Evolutionary conservation across 768 basidiomycete genomes (phyloP), one percentile per base, ranked within the genome.

Genomic region (Lentinula boryana): DNA sequence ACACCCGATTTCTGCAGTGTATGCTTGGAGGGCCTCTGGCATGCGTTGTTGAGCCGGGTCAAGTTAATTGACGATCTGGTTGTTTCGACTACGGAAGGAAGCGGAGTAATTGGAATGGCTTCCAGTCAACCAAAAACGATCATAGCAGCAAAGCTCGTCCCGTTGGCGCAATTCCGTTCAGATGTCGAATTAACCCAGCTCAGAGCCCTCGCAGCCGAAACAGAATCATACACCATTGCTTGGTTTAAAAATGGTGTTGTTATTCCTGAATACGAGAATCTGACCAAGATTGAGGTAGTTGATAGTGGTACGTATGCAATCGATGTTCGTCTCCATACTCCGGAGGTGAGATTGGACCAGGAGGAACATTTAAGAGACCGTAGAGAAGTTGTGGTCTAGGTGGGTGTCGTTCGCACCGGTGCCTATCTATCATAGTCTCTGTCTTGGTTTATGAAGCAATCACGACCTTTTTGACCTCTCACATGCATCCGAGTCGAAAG

Each of bases 1-100:
- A 78, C 80, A 0, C 85, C 88, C 58, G 82, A 87, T 67, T 88
- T 92, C 68, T 92, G 91, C 77, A 83, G 77, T 63, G 85, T 83
- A 55, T 93, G 91, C 67, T 66, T 81, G 13, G 91, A 92, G 64
- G 88, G 81, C 5, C 82, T 92, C 35, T 92, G 91, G 89, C 72
- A 83, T 51, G 76, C 83, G 16, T 81, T 91, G 21, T 77, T 91
- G 7, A 70, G 72, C 46, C 80, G 80, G 38, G 72, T 91, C 57
- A 76, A 74, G 67, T 80, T 91, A 66, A 82, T 92, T 66, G 89
- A 92, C 62, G 69, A 43, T 31, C 31, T 56, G 36, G 23, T 56
- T 27, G 55, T 56, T 23, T 21, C 40, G 15, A n/a, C n/a, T 4
- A 10, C 12, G 13, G 23, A 56, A 27, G 69, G 18, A 65, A 86